A percentile compares a stretch with the other conserved stretches of the same genome.
Conservation (phyloP, 257 asterid species). For the Solanum virginianum region DNA sequence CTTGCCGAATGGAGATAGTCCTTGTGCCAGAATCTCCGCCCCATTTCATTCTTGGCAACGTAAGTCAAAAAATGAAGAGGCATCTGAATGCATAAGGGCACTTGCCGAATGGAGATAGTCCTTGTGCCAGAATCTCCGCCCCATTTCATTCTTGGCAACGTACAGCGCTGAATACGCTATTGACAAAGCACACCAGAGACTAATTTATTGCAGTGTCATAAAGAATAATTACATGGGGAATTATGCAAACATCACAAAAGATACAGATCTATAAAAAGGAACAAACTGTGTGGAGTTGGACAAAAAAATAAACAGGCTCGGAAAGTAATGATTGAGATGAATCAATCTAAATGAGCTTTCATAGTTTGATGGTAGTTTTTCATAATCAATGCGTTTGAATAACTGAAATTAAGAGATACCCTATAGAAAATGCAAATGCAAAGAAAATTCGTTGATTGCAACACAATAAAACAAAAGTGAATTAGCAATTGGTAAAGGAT, state of each 20-base stretch:
- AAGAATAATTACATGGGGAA: not conserved
- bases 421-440: too few relatives aligned
- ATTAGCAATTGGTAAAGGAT: not conserved
- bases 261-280: not conserved
- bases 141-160: not conserved
- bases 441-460: too few relatives aligned
- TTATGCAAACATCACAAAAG: not conserved
- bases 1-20: too few relatives aligned
- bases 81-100: not conserved
- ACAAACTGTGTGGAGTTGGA: not conserved
- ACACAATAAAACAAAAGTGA: too few relatives aligned
- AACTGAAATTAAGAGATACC: too few relatives aligned
- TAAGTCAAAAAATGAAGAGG: not conserved
- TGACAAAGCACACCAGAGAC: too few relatives aligned
- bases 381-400: too few relatives aligned
- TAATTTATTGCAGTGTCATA: not conserved
- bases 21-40: not conserved
- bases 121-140: not conserved
- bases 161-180: too few relatives aligned
- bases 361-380: too few relatives aligned
- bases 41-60: not conserved
- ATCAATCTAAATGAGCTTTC: too few relatives aligned
- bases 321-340: too few relatives aligned
- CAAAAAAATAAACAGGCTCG: not conserved
- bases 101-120: not conserved